Evolutionary conservation across 306 rosid species (phyloP).

Genomic region (Fragaria ananassa): DNA sequence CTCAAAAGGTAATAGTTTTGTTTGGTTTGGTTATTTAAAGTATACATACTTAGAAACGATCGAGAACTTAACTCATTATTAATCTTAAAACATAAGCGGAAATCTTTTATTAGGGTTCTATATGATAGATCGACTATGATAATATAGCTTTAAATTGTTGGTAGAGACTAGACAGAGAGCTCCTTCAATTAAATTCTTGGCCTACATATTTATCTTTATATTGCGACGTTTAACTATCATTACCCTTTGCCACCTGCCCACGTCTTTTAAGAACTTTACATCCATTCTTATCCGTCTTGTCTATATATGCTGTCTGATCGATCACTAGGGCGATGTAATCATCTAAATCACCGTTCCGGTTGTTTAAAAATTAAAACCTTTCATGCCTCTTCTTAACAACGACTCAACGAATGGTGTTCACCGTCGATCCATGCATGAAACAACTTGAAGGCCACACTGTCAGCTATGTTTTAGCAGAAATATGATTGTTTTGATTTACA

Average conservation of each 20-base stretch:
- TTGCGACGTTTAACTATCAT: neutral
- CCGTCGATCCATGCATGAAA: too few species aligned
- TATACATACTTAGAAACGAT: neutral
- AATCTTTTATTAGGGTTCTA: neutral
- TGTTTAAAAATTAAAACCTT: neutral
- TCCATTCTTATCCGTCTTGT: neutral
- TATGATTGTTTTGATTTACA: too few species aligned
- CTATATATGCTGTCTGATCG: too few species aligned
- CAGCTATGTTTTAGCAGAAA: too few species aligned
- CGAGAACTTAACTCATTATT: neutral
- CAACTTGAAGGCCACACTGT: too few species aligned
- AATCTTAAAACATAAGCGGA: neutral
- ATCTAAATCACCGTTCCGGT: neutral
- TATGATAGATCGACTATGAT: neutral
- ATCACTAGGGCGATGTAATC: neutral
- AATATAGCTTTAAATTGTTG: neutral
- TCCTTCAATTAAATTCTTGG: neutral
- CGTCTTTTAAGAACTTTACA: neutral
- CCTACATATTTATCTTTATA: neutral
- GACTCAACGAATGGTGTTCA: neutral
- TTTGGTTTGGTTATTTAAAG: neutral
- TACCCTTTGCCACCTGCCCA: neutral
- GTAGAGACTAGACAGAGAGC: neutral
- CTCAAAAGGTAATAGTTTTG: conserved; percentile 34
- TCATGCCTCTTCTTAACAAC: too few species aligned